Conservation (phyloP, 2,329 filamentous ascomycete species). For the Bipolaris zeicola region DNA sequence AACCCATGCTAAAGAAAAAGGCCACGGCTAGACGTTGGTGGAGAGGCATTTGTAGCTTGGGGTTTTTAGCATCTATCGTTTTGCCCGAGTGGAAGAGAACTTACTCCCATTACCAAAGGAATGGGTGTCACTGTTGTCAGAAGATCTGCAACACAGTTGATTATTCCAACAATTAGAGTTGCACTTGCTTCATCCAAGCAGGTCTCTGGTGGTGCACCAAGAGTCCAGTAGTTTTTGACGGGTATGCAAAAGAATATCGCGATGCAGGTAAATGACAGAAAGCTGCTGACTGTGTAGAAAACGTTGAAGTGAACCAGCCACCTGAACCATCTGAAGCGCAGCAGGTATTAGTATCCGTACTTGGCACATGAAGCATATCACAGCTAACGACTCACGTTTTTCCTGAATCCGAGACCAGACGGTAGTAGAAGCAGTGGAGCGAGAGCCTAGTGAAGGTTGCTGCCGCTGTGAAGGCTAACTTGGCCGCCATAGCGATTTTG, state of each 20-base stretch:
- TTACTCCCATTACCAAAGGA: conserved; percentile 49
- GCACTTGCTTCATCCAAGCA: conserved; percentile 51
- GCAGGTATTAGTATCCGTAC: neutral
- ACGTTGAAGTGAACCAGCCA: conserved; percentile 49
- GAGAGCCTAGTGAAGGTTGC: conserved; percentile 53
- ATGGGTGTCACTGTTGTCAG: conserved; percentile 52
- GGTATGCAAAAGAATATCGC: conserved; percentile 52
- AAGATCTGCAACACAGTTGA: conserved; percentile 53
- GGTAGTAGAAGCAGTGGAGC: conserved; percentile 55
- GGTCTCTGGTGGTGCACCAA: conserved; percentile 35
- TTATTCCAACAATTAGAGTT: conserved; percentile 50
- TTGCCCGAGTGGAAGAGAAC: neutral
- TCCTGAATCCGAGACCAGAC: conserved; percentile 51
- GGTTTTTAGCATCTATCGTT: neutral
- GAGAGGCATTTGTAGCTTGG: conserved; percentile 49
- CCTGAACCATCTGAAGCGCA: conserved; percentile 38
- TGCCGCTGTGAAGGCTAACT: conserved; percentile 50
- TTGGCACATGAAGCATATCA: too few species aligned
- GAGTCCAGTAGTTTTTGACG: conserved; percentile 51
- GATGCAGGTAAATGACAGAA: conserved; percentile 45
- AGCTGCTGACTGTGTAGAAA: conserved; percentile 45
- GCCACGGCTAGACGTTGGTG: conserved; percentile 49
- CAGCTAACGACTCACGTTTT: conserved; percentile 1
- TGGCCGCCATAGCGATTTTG: conserved; percentile 52
- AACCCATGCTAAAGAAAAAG: conserved; percentile 49